Evolutionary conservation across 805 yeast species (phyloP), one percentile per base, ranked within the genome.

Genomic region (Monosporozyma yasuniensis): DNA sequence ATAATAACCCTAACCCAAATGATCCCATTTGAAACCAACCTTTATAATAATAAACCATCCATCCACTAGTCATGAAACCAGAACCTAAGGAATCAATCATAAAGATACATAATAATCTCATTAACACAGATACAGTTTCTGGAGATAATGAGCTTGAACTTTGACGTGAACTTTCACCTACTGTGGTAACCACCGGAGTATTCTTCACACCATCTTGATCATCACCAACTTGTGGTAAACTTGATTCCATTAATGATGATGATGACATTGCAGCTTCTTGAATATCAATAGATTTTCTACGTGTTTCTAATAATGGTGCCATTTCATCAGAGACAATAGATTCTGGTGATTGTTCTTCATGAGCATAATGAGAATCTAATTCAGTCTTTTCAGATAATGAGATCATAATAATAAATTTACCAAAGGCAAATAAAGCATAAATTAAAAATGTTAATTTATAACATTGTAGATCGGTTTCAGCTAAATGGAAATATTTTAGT

Each of bases 11-110:
- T 44, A 88, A 67, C 0, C 73, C 65, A 0, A 81, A 68, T 3
- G 89, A 80, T 1, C 80, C 64, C 27, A 79, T 66, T 1, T 64
- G 55, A 57, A 83, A 88, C 12, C 70, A 65, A 34, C 73, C 75
- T 50, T 80, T 77, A 70, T 87, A 83, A 66, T 86, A 89, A 63
- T 83, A 89, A 38, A 88, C 87, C 42, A 84, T 74, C 96, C 96
- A 90, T 1, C 96, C 84, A 43, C 81, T 73, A 2, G 95, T 82
- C 88, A 88, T 84, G 65, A 89, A 84, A 1, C 96, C 96, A 54
- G 80, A 81, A 0, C 95, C 96, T 46, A 89, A 74, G 1, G 96
- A 87, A 65, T 89, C 97, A 28, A 87, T 61, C 81, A 87, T 86
- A 61, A 89, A 90, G 16, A 83, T 73, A 6, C 75, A 63, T 22